Evolutionary conservation across 176 grass and related monocot species (phyloP).

Genomic region (Tillandsia fasciculata): DNA sequence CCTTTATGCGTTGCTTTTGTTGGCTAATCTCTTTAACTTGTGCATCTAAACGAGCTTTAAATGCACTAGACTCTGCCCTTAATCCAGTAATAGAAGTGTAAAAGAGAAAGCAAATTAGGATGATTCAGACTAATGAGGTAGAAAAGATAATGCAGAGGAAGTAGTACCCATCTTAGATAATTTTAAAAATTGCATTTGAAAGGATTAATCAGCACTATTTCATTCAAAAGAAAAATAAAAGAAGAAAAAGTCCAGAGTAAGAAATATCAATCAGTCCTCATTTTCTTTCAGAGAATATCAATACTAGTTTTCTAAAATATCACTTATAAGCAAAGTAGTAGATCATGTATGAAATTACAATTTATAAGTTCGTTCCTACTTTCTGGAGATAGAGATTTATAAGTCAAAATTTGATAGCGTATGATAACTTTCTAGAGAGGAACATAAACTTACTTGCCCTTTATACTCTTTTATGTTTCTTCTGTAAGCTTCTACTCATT

Average conservation of each 20-base stretch:
- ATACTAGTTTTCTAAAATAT: too few species aligned
- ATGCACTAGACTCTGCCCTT: conserved; percentile 92
- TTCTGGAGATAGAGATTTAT: too few species aligned
- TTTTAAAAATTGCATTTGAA: not conserved
- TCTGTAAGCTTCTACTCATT: too few species aligned
- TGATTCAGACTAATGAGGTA: not conserved
- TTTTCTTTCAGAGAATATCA: not conserved
- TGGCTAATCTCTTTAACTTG: conserved; percentile 82
- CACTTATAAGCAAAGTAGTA: too few species aligned
- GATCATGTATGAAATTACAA: too few species aligned
- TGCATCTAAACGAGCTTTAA: conserved; percentile 72
- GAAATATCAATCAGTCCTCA: not conserved
- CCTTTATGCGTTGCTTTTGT: conserved; percentile 61
- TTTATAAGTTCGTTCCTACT: too few species aligned
- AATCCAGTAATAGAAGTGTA: conserved; percentile 30
- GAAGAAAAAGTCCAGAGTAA: not conserved
- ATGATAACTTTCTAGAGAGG: too few species aligned
- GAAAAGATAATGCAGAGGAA: too few species aligned
- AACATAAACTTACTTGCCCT: too few species aligned
- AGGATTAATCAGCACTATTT: not conserved
- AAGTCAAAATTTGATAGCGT: too few species aligned
- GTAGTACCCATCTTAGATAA: too few species aligned
- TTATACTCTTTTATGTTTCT: too few species aligned
- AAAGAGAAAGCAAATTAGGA: conserved; percentile 26
- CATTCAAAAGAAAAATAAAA: not conserved